phyloP scores from a whole-genome alignment of 306 rosid genomes.

The Inga leiocalycina region DNA sequence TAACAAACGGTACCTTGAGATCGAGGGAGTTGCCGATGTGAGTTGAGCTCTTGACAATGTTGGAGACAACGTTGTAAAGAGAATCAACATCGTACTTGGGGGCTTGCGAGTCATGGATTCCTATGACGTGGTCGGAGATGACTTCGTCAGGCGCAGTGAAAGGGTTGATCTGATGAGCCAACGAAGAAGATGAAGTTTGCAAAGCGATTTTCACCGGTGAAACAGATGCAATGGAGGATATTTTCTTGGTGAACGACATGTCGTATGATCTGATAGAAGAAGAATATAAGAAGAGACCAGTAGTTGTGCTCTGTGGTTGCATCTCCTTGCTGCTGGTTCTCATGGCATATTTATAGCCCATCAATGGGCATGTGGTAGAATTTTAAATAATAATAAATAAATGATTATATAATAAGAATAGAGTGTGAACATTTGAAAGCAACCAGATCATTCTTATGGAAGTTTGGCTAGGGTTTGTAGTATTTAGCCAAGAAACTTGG shows the following conservation, averaged over 20 bases:
- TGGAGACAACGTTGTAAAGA: constrained; percentile 29
- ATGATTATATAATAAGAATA: background rate
- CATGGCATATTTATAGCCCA: background rate
- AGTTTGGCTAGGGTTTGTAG: no score
- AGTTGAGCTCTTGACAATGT: constrained; percentile 29
- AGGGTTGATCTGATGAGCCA: background rate
- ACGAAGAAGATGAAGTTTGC: background rate
- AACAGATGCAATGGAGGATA: background rate
- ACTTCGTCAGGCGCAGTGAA: background rate
- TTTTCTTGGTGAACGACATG: background rate
- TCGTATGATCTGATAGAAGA: background rate
- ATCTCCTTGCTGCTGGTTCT: background rate
- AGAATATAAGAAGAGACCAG: background rate
- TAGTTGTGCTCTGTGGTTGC: background rate
- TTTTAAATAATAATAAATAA: background rate
- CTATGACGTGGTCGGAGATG: background rate
- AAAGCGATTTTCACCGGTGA: background rate
- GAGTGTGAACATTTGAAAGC: no score
- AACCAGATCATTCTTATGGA: no score
- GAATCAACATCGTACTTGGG: constrained; percentile 31
- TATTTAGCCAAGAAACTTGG: no score
- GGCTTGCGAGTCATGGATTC: constrained; percentile 20
- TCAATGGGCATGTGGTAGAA: background rate
- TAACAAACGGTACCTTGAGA: no score
- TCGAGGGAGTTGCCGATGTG: constrained; percentile 12